Evolutionary conservation across 345 rosid species (phyloP).

Genomic region (Brassica cretica): DNA sequence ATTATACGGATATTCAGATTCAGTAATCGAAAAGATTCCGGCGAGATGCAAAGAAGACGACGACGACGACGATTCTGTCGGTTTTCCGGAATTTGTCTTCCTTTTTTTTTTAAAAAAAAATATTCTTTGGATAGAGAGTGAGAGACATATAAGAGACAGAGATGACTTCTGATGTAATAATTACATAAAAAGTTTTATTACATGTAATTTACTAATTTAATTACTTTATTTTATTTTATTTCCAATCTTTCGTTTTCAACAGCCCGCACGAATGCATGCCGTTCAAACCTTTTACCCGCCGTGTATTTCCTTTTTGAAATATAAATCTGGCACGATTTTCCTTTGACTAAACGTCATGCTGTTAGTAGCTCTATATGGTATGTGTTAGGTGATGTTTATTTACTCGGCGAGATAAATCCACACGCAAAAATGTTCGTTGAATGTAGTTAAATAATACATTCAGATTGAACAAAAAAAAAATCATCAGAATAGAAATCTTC

Average conservation of each 20-base stretch:
- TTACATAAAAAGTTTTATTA: background rate
- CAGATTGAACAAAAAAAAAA: too few relatives aligned
- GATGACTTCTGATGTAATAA: conserved; percentile 13
- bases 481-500: too few relatives aligned
- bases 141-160: conserved; percentile 25
- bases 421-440: too few relatives aligned
- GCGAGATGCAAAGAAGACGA: conserved; percentile 29
- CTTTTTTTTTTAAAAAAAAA: background rate
- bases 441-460: too few relatives aligned
- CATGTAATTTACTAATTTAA: background rate
- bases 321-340: conserved; percentile 29
- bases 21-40: conserved; percentile 8
- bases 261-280: conserved; percentile 30
- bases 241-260: conserved; percentile 11
- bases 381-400: background rate
- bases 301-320: conserved; percentile 7
- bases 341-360: conserved; percentile 6
- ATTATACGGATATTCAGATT: conserved; percentile 23
- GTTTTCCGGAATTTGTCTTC: conserved; percentile 21
- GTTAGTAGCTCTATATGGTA: background rate
- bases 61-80: conserved; percentile 22
- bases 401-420: too few relatives aligned
- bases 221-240: background rate
- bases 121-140: conserved; percentile 39
- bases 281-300: conserved; percentile 30